Evolutionary conservation across 106 monocot species (phyloP).

Genomic region (Dioscorea zingiberensis): DNA sequence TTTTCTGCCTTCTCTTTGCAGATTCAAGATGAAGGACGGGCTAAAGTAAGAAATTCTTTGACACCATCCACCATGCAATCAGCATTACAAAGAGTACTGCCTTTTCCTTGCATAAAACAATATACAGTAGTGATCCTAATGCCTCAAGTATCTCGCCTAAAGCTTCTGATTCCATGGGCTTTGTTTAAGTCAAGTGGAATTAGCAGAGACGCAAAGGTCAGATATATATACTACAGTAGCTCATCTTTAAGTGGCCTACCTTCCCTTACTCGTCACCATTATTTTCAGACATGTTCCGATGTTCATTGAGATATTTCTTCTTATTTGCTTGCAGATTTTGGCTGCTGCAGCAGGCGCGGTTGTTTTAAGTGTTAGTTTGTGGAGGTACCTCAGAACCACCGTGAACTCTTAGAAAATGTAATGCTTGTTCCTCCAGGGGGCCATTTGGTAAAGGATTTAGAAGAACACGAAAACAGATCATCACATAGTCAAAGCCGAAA

Average conservation of each 20-base stretch:
- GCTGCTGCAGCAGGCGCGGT: constrained; percentile 50
- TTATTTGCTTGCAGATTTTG: constrained; percentile 47
- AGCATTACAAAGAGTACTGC: constrained; percentile 77
- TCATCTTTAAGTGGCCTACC: not conserved
- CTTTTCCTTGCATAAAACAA: constrained; percentile 78
- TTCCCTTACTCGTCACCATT: not conserved
- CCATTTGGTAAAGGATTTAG: not conserved
- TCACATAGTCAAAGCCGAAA: too few species aligned
- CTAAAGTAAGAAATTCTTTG: constrained; percentile 60
- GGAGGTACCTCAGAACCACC: constrained; percentile 53
- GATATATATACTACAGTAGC: not conserved
- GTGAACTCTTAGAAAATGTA: constrained; percentile 28
- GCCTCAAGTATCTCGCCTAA: constrained; percentile 59
- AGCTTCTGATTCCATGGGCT: constrained; percentile 39
- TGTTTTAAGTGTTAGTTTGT: constrained; percentile 47
- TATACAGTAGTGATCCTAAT: constrained; percentile 87
- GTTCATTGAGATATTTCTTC: not conserved
- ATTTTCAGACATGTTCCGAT: not conserved
- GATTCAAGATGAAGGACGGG: constrained; percentile 87
- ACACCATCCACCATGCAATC: constrained; percentile 40
- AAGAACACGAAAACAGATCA: too few species aligned
- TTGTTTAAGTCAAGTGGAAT: constrained; percentile 21
- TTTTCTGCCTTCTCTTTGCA: constrained; percentile 10
- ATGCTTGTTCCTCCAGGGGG: not conserved
- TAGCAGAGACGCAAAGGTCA: constrained; percentile 75